Evolutionary conservation across 257 asterid genomes (phyloP).

Genomic region (Solanum boliviense): DNA sequence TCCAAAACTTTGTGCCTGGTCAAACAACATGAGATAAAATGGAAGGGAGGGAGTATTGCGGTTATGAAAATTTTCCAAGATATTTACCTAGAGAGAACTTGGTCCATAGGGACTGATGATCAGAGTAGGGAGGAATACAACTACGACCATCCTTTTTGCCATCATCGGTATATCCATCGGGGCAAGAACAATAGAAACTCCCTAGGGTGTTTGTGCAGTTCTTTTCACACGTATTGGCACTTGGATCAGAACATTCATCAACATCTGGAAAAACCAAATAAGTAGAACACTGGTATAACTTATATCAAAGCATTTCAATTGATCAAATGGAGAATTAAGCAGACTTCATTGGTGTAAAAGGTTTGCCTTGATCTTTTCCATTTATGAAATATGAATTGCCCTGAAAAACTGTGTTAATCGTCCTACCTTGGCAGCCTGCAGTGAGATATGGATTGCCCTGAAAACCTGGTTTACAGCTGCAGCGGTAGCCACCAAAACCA

Average conservation of each 20-base stretch:
- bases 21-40: too few relatives aligned
- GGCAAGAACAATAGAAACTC: neutral
- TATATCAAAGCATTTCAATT: neutral
- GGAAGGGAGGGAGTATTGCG: too few relatives aligned
- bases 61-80: neutral
- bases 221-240: constrained; percentile 15
- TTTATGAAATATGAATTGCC: neutral
- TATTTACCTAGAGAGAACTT: neutral
- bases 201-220: constrained; percentile 34
- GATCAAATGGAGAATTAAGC: neutral
- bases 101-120: neutral
- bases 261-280: constrained; percentile 18
- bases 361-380: neutral
- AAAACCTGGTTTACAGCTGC: neutral
- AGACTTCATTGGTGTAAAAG: neutral
- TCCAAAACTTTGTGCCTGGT: too few relatives aligned
- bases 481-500: neutral
- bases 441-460: neutral
- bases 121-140: neutral
- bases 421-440: constrained; percentile 36
- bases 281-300: neutral
- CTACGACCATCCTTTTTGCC: neutral
- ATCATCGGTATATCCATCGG: neutral
- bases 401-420: neutral
- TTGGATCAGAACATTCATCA: neutral